Conservation (phyloP, 768 basidiomycete genomes). For the Podaxis mareebaensis region DNA sequence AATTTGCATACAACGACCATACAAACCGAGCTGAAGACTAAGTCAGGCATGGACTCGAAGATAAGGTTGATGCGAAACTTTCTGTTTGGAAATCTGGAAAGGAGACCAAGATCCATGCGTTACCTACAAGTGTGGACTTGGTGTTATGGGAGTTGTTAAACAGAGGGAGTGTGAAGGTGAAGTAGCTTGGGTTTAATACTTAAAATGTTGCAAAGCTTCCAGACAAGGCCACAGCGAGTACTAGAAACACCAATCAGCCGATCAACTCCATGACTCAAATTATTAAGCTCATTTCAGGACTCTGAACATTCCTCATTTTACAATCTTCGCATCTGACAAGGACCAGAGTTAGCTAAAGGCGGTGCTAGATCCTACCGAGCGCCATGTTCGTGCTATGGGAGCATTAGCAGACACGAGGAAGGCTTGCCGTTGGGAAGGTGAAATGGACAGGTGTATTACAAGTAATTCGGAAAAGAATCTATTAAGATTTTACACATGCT, state of each 20-base stretch:
- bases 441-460: conserved; percentile 1
- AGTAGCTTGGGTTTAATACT: too few relatives aligned
- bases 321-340: background rate
- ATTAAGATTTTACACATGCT: conserved; percentile 14
- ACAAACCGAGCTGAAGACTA: conserved; percentile 78
- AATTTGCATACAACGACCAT: conserved; percentile 63
- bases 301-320: background rate
- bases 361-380: background rate
- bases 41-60: conserved; percentile 71
- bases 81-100: conserved; percentile 84
- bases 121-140: too few relatives aligned
- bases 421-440: background rate
- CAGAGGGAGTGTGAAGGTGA: too few relatives aligned
- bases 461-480: conserved; percentile 11
- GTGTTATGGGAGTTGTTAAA: too few relatives aligned
- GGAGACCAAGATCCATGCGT: conserved; percentile 86
- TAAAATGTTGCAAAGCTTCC: too few relatives aligned
- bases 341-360: background rate
- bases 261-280: too few relatives aligned
- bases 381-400: background rate
- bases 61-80: conserved; percentile 72
- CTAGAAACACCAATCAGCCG: too few relatives aligned
- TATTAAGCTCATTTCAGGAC: background rate
- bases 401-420: background rate
- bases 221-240: too few relatives aligned